These are phyloP conservation scores for Lupinus albus DNA, from an alignment of 306 rosid genomes.

Conservation along the genomic window DNA sequence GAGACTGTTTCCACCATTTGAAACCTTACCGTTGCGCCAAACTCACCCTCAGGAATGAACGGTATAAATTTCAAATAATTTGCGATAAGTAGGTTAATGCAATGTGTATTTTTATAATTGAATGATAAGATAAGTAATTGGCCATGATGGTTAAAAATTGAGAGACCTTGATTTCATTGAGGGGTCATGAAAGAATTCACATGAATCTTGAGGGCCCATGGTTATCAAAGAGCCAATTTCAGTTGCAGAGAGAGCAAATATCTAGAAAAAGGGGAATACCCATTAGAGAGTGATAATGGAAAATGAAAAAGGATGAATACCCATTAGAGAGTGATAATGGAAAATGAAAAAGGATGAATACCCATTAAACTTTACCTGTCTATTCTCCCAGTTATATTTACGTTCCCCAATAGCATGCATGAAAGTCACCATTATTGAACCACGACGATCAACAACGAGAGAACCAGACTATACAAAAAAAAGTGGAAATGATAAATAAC, in stretches of 20 bases:
- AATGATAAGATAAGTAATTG: slow-evolving; percentile 34
- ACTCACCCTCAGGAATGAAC: too few species aligned
- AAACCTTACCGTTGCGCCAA: too few species aligned
- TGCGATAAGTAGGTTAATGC: slow-evolving; percentile 9
- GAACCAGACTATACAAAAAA: slow-evolving; percentile 56
- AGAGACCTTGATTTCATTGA: slow-evolving; percentile 82
- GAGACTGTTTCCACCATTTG: too few species aligned
- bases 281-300: slow-evolving; percentile 34
- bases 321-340: slow-evolving; percentile 34
- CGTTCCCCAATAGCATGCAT: slow-evolving; percentile 60
- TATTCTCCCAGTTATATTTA: slow-evolving; percentile 59
- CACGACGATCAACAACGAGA: slow-evolving; percentile 62
- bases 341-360: slow-evolving; percentile 37
- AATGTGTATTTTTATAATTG: slow-evolving; percentile 20
- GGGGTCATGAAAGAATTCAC: slow-evolving; percentile 94
- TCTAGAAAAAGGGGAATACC: slow-evolving; percentile 47
- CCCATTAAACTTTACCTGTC: slow-evolving; percentile 47
- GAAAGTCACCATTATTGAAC: slow-evolving; percentile 55
- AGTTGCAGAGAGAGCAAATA: slow-evolving; percentile 74
- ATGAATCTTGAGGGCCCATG: slow-evolving; percentile 78
- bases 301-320: slow-evolving; percentile 36
- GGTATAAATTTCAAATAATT: slow-evolving; percentile 15
- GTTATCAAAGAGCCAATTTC: slow-evolving; percentile 89
- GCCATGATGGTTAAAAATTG: not conserved
- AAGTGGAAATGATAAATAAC: slow-evolving; percentile 33